Evolutionary conservation across 768 basidiomycete species (phyloP), one percentile per base, ranked within the genome.

Genomic region (Paxillus ammoniavirescens): DNA sequence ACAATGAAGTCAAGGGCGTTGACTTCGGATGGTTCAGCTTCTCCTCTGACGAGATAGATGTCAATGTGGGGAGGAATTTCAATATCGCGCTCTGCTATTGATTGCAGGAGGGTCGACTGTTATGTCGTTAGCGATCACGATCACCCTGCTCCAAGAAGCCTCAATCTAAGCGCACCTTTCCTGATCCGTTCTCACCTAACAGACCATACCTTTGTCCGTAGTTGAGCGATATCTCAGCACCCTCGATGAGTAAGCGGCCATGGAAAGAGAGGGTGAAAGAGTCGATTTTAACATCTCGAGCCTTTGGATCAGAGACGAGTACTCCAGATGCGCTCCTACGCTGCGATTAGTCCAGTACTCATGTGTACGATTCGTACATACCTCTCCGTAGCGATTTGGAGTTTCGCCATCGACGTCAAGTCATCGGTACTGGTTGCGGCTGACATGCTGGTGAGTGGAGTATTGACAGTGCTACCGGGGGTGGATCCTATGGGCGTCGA

Each of bases 1-100:
- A 98, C 81, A 74, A 98, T 98, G 77, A 91, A 99, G 67, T 98
- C 96, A 54, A 98, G 74, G n/a, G 96, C 97, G 67, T 96, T 98
- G 60, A 91, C 82, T 2, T 97, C 90, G 13, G 93, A 88, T 1
- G 96, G 96, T 63, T 98, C 96, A 1, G 92, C 96, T 69, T 98
- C 96, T 57, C 96, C 95, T 23, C 87, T 76, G 53, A 99, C 96
- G 61, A 98, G 87, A 77, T 98, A 97, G 72, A 98, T 96, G 70
- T 99, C 96, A 70, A 99, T 89, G 73, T 99, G 94, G 8, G 80
- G 76, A 15, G 96, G 97, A 58, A 99, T 96, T 45, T 89, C 86
- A 47, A 98, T 91, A 67, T 99, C 96, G 52, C 94, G 91, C 61
- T 94, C 90, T 13, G 94, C 93, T 65, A 98, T 84, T 26, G 96